Evolutionary conservation across 2,329 filamentous ascomycete species (phyloP), one percentile per base, ranked within the genome.

Genomic region (Parafenestella ontariensis): DNA sequence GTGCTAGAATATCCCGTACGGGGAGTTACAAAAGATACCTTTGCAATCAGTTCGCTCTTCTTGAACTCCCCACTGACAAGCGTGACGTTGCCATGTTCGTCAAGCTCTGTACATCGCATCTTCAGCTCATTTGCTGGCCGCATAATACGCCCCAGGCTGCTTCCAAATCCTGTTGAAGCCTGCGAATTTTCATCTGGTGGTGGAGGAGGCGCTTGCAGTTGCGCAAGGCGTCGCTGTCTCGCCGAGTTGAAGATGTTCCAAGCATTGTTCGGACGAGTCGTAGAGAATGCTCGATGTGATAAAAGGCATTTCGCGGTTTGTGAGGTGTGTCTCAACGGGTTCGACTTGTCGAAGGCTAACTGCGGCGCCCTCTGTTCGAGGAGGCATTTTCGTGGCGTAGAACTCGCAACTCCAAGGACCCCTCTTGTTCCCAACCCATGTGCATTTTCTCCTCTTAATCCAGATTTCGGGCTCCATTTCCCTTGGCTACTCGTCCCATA

Each of bases 31-130:
- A 37, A 31, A 28, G 46, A 47, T 77, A 93, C 91, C 83, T 95
- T 97, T 48, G 93, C 92, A 75, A 97, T 98, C 42, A 99, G 82
- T 79, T 99, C 95, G 69, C 88, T 95, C 83, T 99, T 99, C 79
- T 95, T 96, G 77, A 97, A 98, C 76, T 98, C 95, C 54, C 92
- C 92, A 72, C 96, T 96, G 18, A 96, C 90, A 53, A 98, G 81
- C 18, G 94, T 96, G 23, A 97, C 92, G 66, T 96, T 90, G 36
- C 95, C 95, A 69, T 91, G 87, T 74, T 93, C 92, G 68, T 98
- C 92, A 55, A 98, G 91, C 76, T 99, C 95, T 1, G 95, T 99
- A 73, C 95, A 99, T 49, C 95, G 85, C 63, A 99, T 81, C 55
- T 92, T 88, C 26, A 93, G 86, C 75, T 97, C 92, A 52, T 94